Percentiles rank a stretch among this genome's conserved stretches.
Conservation (phyloP, 2,329 filamentous ascomycete genomes). For the Drechslera avenae region DNA sequence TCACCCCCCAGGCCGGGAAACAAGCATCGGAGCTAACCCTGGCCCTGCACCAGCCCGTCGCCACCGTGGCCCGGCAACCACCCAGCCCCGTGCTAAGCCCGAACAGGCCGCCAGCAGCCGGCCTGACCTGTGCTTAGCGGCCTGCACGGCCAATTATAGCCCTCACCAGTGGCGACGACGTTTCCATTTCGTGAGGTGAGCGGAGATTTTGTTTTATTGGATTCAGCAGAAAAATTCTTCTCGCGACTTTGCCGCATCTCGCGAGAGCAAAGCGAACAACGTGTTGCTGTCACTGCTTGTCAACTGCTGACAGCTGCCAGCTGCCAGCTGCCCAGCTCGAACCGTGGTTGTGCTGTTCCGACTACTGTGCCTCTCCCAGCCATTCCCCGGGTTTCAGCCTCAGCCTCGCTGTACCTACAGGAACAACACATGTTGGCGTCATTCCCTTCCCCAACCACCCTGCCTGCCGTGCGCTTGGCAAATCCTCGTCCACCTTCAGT, state of each 20-base stretch:
- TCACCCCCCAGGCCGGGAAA: conserved; percentile 13
- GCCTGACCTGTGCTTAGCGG: conserved; percentile 9
- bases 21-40: conserved; percentile 21
- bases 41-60: conserved; percentile 12
- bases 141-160: conserved; percentile 21
- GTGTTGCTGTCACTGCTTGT: neutral
- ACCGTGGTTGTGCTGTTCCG: neutral
- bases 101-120: neutral
- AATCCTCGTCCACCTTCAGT: conserved; percentile 6
- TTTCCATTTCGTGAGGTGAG: conserved; percentile 7
- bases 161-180: conserved; percentile 5
- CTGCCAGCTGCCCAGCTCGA: too few relatives aligned
- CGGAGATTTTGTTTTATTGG: conserved; percentile 19
- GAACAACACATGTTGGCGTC: conserved; percentile 20
- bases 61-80: conserved; percentile 34
- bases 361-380: conserved; percentile 6
- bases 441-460: conserved; percentile 6
- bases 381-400: conserved; percentile 11
- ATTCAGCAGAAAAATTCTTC: neutral
- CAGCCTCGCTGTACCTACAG: conserved; percentile 20
- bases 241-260: neutral
- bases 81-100: conserved; percentile 10
- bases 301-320: too few relatives aligned
- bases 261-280: conserved; percentile 1
- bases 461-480: too few relatives aligned